Evolutionary conservation across 257 asterid species (phyloP).

Genomic region (Fraxinus anomala): DNA sequence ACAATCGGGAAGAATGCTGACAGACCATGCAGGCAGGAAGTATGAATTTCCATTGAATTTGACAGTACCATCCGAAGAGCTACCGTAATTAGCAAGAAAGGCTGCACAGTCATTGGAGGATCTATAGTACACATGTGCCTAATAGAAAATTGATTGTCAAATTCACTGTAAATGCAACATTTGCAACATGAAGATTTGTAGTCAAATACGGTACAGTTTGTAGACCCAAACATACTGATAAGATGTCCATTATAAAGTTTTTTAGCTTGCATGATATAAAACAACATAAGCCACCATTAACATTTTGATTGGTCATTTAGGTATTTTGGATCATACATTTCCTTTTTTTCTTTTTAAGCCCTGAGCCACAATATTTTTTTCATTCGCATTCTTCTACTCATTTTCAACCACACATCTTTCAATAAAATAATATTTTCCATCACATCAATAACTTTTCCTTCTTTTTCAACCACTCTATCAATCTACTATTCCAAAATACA

Average conservation of each 20-base stretch:
- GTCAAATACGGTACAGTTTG: not conserved
- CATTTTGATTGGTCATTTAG: not conserved
- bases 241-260: too few species aligned
- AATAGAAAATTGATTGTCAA: constrained; percentile 26
- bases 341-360: not conserved
- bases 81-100: constrained; percentile 73
- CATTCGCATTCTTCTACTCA: too few species aligned
- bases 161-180: not conserved
- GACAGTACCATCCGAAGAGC: constrained; percentile 59
- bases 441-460: too few species aligned
- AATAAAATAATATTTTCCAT: too few species aligned
- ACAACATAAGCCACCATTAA: not conserved
- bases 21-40: constrained; percentile 87
- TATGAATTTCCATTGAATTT: constrained; percentile 63
- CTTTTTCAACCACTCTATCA: too few species aligned
- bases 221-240: constrained; percentile 4
- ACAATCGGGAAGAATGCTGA: constrained; percentile 87
- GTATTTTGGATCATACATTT: not conserved
- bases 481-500: too few species aligned
- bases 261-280: not conserved
- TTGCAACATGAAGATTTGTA: constrained; percentile 13
- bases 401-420: too few species aligned
- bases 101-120: constrained; percentile 68
- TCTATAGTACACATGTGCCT: constrained; percentile 79
- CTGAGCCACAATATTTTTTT: too few species aligned